Conservation (phyloP, 176 grass and related monocot genomes). For the Ananas comosus region DNA sequence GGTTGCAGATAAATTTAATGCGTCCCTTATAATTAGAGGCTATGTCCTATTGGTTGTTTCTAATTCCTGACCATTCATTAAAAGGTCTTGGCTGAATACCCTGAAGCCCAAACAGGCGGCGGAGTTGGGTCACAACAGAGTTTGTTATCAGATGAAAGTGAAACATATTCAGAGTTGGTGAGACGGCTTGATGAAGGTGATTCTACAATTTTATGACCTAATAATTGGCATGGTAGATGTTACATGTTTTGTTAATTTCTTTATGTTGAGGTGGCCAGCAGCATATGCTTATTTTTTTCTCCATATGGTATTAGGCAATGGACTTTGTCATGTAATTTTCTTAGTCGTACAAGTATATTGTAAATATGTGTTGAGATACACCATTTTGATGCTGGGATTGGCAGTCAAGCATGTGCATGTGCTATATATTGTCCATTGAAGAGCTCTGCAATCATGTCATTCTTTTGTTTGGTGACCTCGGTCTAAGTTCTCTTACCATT, state of each 20-base stretch:
- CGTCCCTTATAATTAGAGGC: constrained; percentile 1
- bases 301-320: no score
- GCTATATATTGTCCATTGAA: no score
- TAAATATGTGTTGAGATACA: no score
- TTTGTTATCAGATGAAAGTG: constrained; percentile 43
- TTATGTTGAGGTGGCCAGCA: no score
- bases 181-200: constrained; percentile 78
- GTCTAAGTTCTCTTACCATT: neutral
- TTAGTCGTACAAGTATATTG: no score
- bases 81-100: constrained; percentile 81
- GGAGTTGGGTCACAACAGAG: constrained; percentile 34
- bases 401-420: no score
- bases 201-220: constrained; percentile 8
- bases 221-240: neutral
- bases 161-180: constrained; percentile 55
- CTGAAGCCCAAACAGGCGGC: constrained; percentile 33
- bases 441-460: no score
- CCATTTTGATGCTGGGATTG: no score
- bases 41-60: constrained; percentile 5
- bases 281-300: no score
- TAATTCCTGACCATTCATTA: constrained; percentile 23
- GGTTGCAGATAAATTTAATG: constrained; percentile 11
- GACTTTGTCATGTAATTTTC: no score
- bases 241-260: neutral
- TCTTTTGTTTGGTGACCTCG: no score